Evolutionary conservation across 345 rosid species (phyloP).

Genomic region (Brassica cretica): DNA sequence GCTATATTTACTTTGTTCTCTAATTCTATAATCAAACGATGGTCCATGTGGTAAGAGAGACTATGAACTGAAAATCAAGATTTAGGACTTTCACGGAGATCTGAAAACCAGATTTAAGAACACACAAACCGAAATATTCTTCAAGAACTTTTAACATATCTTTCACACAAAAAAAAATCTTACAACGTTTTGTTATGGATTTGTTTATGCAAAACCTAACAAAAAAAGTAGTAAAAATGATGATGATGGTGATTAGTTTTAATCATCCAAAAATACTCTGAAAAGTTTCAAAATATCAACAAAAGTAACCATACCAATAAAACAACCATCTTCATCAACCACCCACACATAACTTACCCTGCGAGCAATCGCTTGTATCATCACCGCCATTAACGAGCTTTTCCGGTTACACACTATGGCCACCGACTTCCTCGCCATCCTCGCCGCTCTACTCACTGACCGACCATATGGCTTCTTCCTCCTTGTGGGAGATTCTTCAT

Average conservation of each 20-base stretch:
- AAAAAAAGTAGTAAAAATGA: background rate
- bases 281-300: constrained; percentile 62
- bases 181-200: background rate
- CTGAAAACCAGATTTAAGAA: background rate
- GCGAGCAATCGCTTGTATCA: constrained; percentile 87
- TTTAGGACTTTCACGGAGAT: background rate
- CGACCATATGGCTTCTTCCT: constrained; percentile 39
- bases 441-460: constrained; percentile 69
- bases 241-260: background rate
- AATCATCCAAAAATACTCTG: constrained; percentile 50
- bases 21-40: background rate
- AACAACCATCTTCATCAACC: constrained; percentile 68
- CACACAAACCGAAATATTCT: background rate
- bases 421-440: constrained; percentile 80
- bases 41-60: background rate
- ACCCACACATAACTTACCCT: constrained; percentile 94
- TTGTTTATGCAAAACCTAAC: background rate
- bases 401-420: constrained; percentile 76
- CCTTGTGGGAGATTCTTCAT: constrained; percentile 55
- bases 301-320: constrained; percentile 85
- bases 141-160: constrained; percentile 15
- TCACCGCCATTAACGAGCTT: constrained; percentile 89
- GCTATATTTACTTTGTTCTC: background rate
- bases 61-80: background rate
- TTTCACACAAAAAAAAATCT: background rate